These are phyloP conservation scores for Senna tora DNA, from an alignment of 306 rosid genomes.

Conservation along the genomic window DNA sequence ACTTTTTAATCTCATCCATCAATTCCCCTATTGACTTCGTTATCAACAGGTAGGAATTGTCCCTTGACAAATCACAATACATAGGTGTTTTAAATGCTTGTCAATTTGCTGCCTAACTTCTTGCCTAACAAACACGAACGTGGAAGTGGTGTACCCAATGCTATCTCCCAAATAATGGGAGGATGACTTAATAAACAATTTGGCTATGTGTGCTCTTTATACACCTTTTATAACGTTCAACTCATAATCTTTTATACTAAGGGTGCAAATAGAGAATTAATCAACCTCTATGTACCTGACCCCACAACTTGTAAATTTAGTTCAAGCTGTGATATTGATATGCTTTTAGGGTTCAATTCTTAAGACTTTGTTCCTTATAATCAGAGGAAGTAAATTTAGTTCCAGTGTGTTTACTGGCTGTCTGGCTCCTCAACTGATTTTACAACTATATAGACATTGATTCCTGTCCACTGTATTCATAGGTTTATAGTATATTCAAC, in stretches of 20 bases:
- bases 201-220: not conserved
- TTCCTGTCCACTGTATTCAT: not conserved
- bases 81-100: not conserved
- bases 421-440: slow-evolving; percentile 4
- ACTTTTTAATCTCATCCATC: not conserved
- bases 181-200: not conserved
- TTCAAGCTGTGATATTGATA: slow-evolving; percentile 14
- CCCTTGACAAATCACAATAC: slow-evolving; percentile 10
- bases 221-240: not conserved
- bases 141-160: slow-evolving; percentile 2
- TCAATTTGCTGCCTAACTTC: not conserved
- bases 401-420: not conserved
- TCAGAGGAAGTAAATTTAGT: not conserved
- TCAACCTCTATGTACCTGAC: not conserved
- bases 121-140: not conserved
- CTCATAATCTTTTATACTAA: not conserved
- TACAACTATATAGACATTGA: not conserved
- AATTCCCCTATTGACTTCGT: slow-evolving; percentile 1
- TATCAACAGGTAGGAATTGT: slow-evolving; percentile 21
- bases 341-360: not conserved
- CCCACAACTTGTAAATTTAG: not conserved
- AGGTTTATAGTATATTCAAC: not conserved
- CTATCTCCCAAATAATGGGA: not conserved
- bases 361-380: not conserved
- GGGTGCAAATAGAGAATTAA: not conserved